Conservation (phyloP, 352 stramenopile species). For the Phytophthora europaea region DNA sequence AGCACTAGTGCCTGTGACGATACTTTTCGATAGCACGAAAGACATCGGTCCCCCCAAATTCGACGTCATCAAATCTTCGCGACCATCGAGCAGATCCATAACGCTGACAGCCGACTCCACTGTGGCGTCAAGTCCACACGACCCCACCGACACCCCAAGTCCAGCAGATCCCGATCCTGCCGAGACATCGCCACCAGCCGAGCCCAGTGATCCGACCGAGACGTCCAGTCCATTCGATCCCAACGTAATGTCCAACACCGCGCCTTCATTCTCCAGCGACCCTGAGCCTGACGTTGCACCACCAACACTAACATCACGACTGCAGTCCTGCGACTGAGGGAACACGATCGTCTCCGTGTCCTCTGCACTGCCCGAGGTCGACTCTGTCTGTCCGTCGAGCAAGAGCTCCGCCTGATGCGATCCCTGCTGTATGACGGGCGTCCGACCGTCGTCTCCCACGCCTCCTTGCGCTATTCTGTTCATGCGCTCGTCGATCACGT, state of each 20-base stretch:
- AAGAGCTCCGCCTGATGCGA: slow-evolving; percentile 5
- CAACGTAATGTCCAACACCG: slow-evolving; percentile 18
- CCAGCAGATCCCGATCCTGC: slow-evolving; percentile 26
- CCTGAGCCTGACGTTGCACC: slow-evolving; percentile 17
- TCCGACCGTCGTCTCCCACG: slow-evolving; percentile 20
- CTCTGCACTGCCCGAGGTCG: slow-evolving; percentile 17
- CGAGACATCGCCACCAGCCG: slow-evolving; percentile 14
- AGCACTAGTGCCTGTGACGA: slow-evolving; percentile 60
- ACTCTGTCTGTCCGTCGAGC: slow-evolving; percentile 9
- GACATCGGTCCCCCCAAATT: slow-evolving; percentile 58
- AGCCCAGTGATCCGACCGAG: slow-evolving; percentile 14
- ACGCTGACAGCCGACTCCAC: slow-evolving; percentile 47
- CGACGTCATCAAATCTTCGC: slow-evolving; percentile 58
- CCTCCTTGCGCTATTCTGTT: slow-evolving; percentile 29
- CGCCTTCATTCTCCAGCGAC: slow-evolving; percentile 20
- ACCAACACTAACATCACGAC: slow-evolving; percentile 21
- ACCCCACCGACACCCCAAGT: slow-evolving; percentile 24
- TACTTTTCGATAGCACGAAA: slow-evolving; percentile 69
- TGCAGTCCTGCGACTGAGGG: slow-evolving; percentile 28
- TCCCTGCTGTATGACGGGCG: background rate
- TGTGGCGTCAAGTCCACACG: slow-evolving; percentile 12
- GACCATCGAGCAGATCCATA: slow-evolving; percentile 67
- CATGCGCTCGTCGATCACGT: slow-evolving; percentile 36
- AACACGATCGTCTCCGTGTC: slow-evolving; percentile 26
- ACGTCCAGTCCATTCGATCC: slow-evolving; percentile 18